Evolutionary conservation across 1,139 yeast species (phyloP).

Genomic region (Pneumocystis jirovecii): DNA sequence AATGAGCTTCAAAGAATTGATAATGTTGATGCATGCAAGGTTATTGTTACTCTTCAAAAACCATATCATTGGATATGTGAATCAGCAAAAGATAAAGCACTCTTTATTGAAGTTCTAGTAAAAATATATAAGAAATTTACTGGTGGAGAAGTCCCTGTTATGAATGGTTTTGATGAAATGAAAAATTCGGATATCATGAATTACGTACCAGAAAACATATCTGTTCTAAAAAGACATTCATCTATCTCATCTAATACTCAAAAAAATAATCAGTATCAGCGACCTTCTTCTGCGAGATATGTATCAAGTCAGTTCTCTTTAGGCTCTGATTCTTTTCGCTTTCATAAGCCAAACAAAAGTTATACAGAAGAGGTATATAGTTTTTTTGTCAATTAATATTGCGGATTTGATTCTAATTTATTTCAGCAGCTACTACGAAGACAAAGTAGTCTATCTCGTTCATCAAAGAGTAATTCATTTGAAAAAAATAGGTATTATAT

Average conservation of each 20-base stretch:
- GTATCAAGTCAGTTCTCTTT: background rate
- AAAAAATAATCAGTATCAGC: background rate
- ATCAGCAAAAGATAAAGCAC: conserved; percentile 50
- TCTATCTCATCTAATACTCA: background rate
- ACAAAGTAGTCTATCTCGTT: background rate
- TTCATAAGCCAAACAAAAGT: background rate
- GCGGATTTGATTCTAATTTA: background rate
- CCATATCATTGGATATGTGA: conserved; percentile 76
- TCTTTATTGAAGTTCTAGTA: conserved; percentile 49
- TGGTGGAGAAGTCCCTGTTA: conserved; percentile 49
- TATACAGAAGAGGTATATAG: background rate
- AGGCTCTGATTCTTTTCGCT: background rate
- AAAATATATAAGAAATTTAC: conserved; percentile 54
- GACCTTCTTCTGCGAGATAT: background rate
- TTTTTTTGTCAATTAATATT: background rate
- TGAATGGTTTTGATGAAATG: conserved; percentile 26
- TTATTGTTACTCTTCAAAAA: conserved; percentile 53
- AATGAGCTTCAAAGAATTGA: conserved; percentile 51
- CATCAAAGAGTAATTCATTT: background rate
- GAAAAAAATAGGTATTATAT: background rate
- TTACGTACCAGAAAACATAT: background rate
- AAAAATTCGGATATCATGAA: background rate
- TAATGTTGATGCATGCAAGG: conserved; percentile 25
- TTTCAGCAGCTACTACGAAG: background rate
- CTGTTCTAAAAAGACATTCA: background rate